phyloP scores from a whole-genome alignment of 1,284 basidiomycete species.

The Cryptococcus depauperatus region DNA sequence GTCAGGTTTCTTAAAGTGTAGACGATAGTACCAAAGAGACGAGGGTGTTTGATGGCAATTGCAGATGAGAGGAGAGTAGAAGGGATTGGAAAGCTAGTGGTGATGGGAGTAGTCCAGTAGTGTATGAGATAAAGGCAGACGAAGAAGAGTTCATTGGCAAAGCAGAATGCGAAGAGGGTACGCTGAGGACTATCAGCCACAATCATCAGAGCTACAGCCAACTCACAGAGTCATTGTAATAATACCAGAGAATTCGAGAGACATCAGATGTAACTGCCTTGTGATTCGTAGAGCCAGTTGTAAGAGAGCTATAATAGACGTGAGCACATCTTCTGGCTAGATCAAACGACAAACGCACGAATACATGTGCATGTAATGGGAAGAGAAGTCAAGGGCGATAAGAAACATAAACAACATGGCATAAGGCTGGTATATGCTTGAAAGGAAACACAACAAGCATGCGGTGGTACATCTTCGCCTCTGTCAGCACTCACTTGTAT shows the following conservation, averaged over 20 bases:
- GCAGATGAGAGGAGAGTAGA: conserved; percentile 20
- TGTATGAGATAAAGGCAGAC: conserved; percentile 92
- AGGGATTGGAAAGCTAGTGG: conserved; percentile 25
- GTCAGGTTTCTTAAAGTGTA: conserved; percentile 50
- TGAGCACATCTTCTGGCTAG: not conserved
- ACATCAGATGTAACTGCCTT: conserved; percentile 86
- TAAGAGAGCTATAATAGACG: conserved; percentile 61
- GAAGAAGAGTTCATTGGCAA: conserved; percentile 96
- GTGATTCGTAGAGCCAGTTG: conserved; percentile 86
- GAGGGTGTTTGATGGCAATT: conserved; percentile 18
- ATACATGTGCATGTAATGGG: conserved; percentile 99
- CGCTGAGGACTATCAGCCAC: too few species aligned
- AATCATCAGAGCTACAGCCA: too few species aligned
- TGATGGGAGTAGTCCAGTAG: conserved; percentile 55
- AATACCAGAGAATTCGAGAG: conserved; percentile 81
- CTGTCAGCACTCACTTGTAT: not conserved
- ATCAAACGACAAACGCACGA: conserved; percentile 54
- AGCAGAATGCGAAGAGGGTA: conserved; percentile 87
- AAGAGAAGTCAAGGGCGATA: conserved; percentile 94
- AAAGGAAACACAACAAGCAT: conserved; percentile 87
- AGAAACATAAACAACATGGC: conserved; percentile 87
- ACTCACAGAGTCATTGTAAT: conserved; percentile 86
- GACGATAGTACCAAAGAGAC: conserved; percentile 13
- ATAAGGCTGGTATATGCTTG: conserved; percentile 73
- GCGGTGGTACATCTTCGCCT: conserved; percentile 79